Percentiles rank a stretch among this genome's conserved stretches.
Evolutionary conservation across 148 eudicot species (phyloP).

Genomic region (Vaccinium myrtillus): DNA sequence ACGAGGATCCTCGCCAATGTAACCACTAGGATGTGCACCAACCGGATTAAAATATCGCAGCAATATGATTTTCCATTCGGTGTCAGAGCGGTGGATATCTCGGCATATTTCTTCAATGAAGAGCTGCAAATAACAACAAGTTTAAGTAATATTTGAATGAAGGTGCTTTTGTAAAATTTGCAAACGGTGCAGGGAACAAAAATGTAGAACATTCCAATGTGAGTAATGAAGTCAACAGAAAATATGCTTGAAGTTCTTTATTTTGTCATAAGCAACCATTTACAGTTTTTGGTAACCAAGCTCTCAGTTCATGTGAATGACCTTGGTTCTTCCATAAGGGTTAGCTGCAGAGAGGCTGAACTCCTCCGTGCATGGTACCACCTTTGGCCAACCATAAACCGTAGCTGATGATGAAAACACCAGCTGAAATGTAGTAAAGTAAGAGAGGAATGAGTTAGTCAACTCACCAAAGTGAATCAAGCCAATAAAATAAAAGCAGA

Average conservation of each 20-base stretch:
- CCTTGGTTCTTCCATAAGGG: constrained; percentile 98
- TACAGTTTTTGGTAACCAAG: not conserved
- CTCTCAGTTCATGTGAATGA: constrained; percentile 26
- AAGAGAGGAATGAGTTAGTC: constrained; percentile 62
- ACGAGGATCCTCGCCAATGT: constrained; percentile 92
- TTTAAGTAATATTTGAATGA: not conserved
- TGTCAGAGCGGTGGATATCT: constrained; percentile 62
- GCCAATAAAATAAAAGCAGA: constrained; percentile 5
- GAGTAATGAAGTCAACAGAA: not conserved
- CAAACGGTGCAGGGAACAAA: not conserved
- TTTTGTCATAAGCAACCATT: constrained; percentile 1
- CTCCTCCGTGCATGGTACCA: constrained; percentile 94
- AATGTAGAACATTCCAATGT: not conserved
- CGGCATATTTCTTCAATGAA: constrained; percentile 95
- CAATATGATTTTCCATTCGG: constrained; percentile 80
- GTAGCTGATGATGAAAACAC: constrained; percentile 98
- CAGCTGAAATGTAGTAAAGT: constrained; percentile 48
- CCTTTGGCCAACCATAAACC: constrained; percentile 97
- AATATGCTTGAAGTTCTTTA: not conserved
- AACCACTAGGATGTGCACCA: constrained; percentile 93
- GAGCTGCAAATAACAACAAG: constrained; percentile 51
- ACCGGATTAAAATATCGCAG: constrained; percentile 98
- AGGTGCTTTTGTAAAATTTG: not conserved
- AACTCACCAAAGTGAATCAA: constrained; percentile 30
- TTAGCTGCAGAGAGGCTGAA: constrained; percentile 80